Evolutionary conservation across 768 basidiomycete species (phyloP), one percentile per base, ranked within the genome.

Genomic region (Suillus americanus): DNA sequence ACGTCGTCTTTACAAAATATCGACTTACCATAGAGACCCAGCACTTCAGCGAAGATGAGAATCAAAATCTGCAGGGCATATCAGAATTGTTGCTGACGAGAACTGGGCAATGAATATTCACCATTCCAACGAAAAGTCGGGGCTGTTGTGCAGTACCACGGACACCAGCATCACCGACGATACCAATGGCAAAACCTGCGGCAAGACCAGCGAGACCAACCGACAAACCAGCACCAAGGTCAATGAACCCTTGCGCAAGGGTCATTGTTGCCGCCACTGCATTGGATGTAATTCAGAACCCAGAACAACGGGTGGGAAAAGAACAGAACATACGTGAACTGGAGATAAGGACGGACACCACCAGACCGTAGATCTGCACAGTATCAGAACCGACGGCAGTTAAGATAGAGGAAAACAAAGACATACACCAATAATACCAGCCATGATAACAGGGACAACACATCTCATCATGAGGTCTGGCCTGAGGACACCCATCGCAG

Each of bases 391-490:
- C 33, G 16, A 45, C 62, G n/a, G 65, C 23, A 12, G 53, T 25
- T 28, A 18, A 43, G 18, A 20, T 5, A 55, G 2, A 20, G 41
- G 10, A 62, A 43, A 16, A 60, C 10, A 38, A 59, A 38, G 48
- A 66, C 94, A 69, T 70, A 99, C 97, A 77, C 93, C 97, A 81
- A 99, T 97, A 82, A 99, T 99, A 95, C 97, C 97, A 85, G 97
- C 97, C 97, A 99, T 98, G 80, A 99, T 91, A 77, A 98, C 95
- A 54, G 96, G 96, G 61, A 99, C 88, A 68, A 92, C 90, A 86
- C 92, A 96, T 84, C 90, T 95, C 92, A 99, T 97, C 93, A 98
- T 96, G 72, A 90, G 83, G 83, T 97, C 96, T 60, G 96, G 97
- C 67, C 95, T 89, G 64, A 97, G 88, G 70, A 97, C 94, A 63